phyloP scores from a whole-genome alignment of 768 basidiomycete species.

The Ramaria rubella region DNA sequence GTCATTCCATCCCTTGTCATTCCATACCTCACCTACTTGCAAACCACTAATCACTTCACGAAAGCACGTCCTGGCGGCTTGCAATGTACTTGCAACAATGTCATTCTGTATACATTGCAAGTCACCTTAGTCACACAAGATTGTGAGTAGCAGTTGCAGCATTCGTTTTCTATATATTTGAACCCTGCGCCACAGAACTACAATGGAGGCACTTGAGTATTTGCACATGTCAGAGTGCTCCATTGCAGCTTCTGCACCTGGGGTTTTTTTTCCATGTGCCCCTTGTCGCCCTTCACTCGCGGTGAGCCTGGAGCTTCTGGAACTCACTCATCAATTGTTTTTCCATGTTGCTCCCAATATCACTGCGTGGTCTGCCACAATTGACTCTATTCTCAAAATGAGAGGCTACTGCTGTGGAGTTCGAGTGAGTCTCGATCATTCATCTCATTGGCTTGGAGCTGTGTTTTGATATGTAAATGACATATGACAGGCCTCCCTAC shows the following conservation, averaged over 20 bases:
- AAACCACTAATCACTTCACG: not conserved
- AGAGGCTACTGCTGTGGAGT: not conserved
- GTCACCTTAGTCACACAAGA: not conserved
- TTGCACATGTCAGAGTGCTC: not conserved
- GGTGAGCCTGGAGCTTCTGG: constrained; percentile 6
- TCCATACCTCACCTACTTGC: not conserved
- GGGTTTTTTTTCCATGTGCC: constrained; percentile 13
- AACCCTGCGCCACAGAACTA: not conserved
- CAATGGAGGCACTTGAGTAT: not conserved
- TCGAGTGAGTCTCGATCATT: not conserved
- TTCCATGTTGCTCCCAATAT: constrained; percentile 2
- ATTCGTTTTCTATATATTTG: not conserved
- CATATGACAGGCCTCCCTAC: not conserved
- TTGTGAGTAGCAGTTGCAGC: not conserved
- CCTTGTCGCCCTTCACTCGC: constrained; percentile 5
- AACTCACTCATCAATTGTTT: constrained; percentile 1
- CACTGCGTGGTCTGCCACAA: constrained; percentile 6
- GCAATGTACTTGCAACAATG: not conserved
- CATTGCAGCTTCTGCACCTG: not conserved
- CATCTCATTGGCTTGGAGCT: not conserved
- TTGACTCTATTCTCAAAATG: not conserved
- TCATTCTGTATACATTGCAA: not conserved
- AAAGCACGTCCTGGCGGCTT: not conserved
- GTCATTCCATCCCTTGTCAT: not conserved
- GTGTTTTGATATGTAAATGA: not conserved